A percentile compares a stretch with the other conserved stretches of the same genome.
These are phyloP conservation scores for Luffa acutangula DNA, from an alignment of 306 rosid species.

Conservation along the genomic window DNA sequence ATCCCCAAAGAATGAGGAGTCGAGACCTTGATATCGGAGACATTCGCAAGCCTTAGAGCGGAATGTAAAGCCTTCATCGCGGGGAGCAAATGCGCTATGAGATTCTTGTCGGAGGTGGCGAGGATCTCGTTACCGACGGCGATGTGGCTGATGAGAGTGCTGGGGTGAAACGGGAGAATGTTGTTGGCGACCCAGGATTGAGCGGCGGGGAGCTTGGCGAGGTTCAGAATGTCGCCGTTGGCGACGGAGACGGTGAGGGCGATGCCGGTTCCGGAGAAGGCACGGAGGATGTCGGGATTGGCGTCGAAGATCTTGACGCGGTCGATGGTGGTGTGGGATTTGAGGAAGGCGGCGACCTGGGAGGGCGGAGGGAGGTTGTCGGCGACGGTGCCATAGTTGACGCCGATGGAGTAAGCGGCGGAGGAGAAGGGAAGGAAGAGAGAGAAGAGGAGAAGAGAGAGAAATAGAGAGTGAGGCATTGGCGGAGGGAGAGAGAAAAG, in stretches of 20 bases:
- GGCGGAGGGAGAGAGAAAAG: not conserved
- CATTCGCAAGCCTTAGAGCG: constrained; percentile 41
- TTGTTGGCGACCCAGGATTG: constrained; percentile 49
- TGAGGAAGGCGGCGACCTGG: constrained; percentile 55
- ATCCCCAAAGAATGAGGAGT: constrained; percentile 80
- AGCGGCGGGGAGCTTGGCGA: constrained; percentile 45
- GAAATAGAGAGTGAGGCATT: constrained; percentile 24
- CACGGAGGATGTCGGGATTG: constrained; percentile 49
- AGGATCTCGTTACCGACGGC: constrained; percentile 83
- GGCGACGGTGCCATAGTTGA: constrained; percentile 81
- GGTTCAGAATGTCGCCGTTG: constrained; percentile 53
- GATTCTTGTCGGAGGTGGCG: constrained; percentile 63
- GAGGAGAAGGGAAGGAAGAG: constrained; percentile 2
- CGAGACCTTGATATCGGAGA: constrained; percentile 39
- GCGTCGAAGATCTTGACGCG: constrained; percentile 64
- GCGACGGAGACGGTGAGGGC: constrained; percentile 47
- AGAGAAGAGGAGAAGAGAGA: constrained; percentile 5
- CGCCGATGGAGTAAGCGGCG: constrained; percentile 43
- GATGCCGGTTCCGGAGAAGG: constrained; percentile 56
- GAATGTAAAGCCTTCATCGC: constrained; percentile 51
- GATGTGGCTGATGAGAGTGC: constrained; percentile 42
- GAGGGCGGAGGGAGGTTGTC: constrained; percentile 66
- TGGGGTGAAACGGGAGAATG: constrained; percentile 48
- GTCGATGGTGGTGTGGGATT: constrained; percentile 60
- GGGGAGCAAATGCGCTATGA: constrained; percentile 61